Base-by-base conservation (phyloP, 2,329 filamentous ascomycete genomes). In the Fusarium brachygibbosum region DNA sequence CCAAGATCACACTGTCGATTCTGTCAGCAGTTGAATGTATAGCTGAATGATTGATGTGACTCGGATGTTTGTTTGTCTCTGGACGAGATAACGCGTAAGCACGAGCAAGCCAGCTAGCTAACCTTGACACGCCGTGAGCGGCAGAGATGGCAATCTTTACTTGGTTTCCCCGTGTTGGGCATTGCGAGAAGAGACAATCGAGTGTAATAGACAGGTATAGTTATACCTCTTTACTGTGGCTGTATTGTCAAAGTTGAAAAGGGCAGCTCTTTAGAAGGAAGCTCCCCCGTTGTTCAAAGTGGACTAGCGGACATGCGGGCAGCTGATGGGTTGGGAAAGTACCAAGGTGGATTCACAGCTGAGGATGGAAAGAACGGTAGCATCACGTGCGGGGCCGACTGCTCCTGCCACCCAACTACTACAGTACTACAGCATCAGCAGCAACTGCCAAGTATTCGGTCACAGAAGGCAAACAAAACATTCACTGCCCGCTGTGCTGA, bases 91-190 rank as follows among this genome's bases (percentile, higher is more conserved):
- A 63, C 31, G 56, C 44, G 48, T 51, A 44, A 55, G 52, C 60
- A 60, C 17, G 13, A 44, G 23, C 23, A 42, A 64, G 44, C 44
- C 34, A 34, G 29, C 50, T 57, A 19, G 74, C 78, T 63, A 32
- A 82, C 80, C 78, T 82, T 82, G 66, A 82, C 80, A 38, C 80
- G 78, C 48, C 80, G 73, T 40, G 74, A 69, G 34, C 80, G 79
- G 63, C 80, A 82, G 38, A 82, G 75, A 51, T 82, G 79, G 57
- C 80, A 82, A 69, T 82, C 80, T 46, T 75, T 75, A 65, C 80
- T 82, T 21, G 80, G 80, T 63, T 75, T 78, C 32, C 80, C 80
- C 25, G 76, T 81, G 71, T 82, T 82, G 32, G 80, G 80, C 80
- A 82, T 82, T 52, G 21, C 52, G 19, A 13, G 45, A 40, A 41